Conservation (phyloP, 2,329 filamentous ascomycete species). For the Ustilaginoidea virens region DNA sequence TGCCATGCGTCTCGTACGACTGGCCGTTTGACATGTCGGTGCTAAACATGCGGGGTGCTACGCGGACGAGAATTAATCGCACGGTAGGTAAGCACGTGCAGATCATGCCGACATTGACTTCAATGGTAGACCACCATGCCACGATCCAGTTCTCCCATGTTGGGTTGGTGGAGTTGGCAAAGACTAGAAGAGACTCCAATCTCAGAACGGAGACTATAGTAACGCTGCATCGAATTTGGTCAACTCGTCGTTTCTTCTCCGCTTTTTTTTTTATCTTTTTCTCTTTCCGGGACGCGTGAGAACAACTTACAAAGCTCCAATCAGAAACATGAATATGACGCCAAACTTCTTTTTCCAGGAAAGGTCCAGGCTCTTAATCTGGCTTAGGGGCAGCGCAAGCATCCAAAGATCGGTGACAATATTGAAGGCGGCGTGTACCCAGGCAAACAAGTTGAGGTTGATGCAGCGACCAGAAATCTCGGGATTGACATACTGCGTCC, state of each 20-base stretch:
- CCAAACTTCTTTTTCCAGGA: slow-evolving; percentile 5
- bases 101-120: slow-evolving; percentile 17
- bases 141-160: slow-evolving; percentile 4
- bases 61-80: slow-evolving; percentile 3
- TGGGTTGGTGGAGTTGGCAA: slow-evolving; percentile 4
- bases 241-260: background rate
- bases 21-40: background rate
- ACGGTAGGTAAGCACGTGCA: slow-evolving; percentile 12
- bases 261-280: no score
- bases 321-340: slow-evolving; percentile 4
- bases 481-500: slow-evolving; percentile 23
- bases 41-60: slow-evolving; percentile 3
- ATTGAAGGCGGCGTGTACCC: slow-evolving; percentile 2
- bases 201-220: slow-evolving; percentile 3
- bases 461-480: slow-evolving; percentile 2
- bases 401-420: slow-evolving; percentile 4
- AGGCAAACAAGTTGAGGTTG: slow-evolving; percentile 4
- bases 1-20: background rate
- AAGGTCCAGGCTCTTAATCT: slow-evolving; percentile 2
- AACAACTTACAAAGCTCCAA: slow-evolving; percentile 5
- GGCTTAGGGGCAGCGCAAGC: slow-evolving; percentile 5
- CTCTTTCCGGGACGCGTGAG: no score
- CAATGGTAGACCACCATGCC: slow-evolving; percentile 6
- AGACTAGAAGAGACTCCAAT: slow-evolving; percentile 4
- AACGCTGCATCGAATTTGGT: slow-evolving; percentile 2